These are phyloP conservation scores for Lactuca saligna DNA, from an alignment of 129 eudicot genomes.

Conservation along the genomic window DNA sequence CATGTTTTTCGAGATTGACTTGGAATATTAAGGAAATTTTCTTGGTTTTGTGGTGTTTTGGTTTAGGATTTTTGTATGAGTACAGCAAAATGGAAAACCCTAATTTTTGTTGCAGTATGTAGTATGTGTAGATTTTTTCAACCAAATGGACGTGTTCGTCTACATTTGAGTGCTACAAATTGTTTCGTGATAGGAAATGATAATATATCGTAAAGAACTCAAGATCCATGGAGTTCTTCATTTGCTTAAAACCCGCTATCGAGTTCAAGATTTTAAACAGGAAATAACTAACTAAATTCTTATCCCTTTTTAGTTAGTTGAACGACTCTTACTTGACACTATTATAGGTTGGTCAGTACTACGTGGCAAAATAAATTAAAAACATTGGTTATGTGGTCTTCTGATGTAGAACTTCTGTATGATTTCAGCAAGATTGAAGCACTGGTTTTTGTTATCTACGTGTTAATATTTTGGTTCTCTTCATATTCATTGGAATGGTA, in stretches of 20 bases:
- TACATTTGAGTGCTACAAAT: conserved; percentile 2
- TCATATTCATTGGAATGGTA: conserved; percentile 11
- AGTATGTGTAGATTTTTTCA: conserved; percentile 6
- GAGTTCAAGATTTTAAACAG: conserved; percentile 18
- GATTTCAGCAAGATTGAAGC: conserved; percentile 5
- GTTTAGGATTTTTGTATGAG: conserved; percentile 14
- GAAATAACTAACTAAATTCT: background rate
- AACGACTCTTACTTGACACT: background rate
- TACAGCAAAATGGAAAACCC: conserved; percentile 27
- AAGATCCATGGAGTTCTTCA: conserved; percentile 16
- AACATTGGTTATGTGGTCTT: conserved; percentile 3
- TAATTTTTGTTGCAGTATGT: conserved; percentile 22
- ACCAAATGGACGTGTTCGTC: background rate
- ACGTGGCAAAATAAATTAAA: background rate
- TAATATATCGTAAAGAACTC: background rate
- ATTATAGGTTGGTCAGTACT: conserved; percentile 5
- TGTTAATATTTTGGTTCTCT: conserved; percentile 11
- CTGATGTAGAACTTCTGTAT: conserved; percentile 14
- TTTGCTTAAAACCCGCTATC: conserved; percentile 8
- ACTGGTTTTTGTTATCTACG: conserved; percentile 4
- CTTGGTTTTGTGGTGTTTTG: conserved; percentile 1
- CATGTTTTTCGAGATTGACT: background rate
- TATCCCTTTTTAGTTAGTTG: background rate
- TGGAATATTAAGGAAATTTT: conserved; percentile 10
- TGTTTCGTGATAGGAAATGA: background rate